Evolutionary conservation across 164 flowering plant species (phyloP), one percentile per base, ranked within the genome.

Genomic region (Chimonanthus salicifolius): DNA sequence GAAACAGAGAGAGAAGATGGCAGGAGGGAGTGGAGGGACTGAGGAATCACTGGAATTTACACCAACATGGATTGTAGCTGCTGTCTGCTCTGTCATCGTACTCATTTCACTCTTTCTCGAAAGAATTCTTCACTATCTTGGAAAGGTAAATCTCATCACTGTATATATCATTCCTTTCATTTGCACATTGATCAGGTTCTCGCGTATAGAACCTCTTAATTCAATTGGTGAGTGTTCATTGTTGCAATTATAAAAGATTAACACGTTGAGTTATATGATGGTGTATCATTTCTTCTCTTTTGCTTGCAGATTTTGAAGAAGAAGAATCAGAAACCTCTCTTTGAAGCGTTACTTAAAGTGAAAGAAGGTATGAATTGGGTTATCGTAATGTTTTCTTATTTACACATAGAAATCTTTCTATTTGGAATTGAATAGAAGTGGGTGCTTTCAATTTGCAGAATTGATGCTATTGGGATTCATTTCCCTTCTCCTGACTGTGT

Each of bases 381-480:
- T 33, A 33, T 33, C 33, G 33, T 33, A 33, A 33, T 33, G 5
- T 54, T 54, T n/a, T 54, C 10, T 54, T 54, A 13, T 54, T 5
- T 54, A 54, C 5, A 10, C 16, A 10, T 54, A 54, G 60, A 11
- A 54, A 54, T 11, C 11, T 3, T 54, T 54, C 60, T 10, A 54
- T n/a, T 54, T 54, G 60, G 16, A 54, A 15, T 4, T 54, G 4
- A 54, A 54, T 11, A 54, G 15, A 54, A 54, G 11, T 54, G 11
- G 16, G 16, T 54, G n/a, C 60, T 60, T 43, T 58, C 4, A 8
- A 13, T 47, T 5, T 78, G 79, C 90, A 91, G 97, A 92, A 84
- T 79, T 92, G 88, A 90, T 92, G 97, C 72, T 92, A 47, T 67
- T 92, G 86, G 94, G 97, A 58, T 92, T 92, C 75, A 88, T 92